These are phyloP conservation scores for Meyerozyma sp. DNA, from an alignment of 1,139 yeast genomes.

Conservation along the genomic window DNA sequence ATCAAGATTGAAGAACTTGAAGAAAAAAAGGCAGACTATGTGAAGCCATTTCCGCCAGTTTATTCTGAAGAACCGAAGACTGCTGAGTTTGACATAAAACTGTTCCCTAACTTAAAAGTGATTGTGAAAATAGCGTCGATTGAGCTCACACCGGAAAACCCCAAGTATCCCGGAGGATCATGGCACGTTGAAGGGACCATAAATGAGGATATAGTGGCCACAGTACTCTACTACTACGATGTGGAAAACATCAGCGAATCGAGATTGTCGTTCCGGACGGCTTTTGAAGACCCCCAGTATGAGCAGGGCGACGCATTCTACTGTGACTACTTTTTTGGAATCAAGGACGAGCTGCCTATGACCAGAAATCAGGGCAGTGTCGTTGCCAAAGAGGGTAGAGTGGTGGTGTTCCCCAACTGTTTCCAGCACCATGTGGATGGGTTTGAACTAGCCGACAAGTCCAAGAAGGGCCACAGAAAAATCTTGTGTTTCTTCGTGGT, in stretches of 20 bases:
- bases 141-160: constrained; percentile 37
- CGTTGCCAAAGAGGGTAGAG: constrained; percentile 19
- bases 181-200: constrained; percentile 45
- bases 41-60: constrained; percentile 11
- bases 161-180: constrained; percentile 34
- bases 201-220: constrained; percentile 40
- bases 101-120: constrained; percentile 32
- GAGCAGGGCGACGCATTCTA: constrained; percentile 29
- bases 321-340: constrained; percentile 21
- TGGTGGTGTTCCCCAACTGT: constrained; percentile 35
- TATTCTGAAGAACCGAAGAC: constrained; percentile 15
- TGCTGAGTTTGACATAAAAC: constrained; percentile 20
- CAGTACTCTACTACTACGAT: constrained; percentile 39
- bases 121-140: constrained; percentile 36
- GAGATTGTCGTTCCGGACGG: constrained; percentile 25
- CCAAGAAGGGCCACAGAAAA: constrained; percentile 34
- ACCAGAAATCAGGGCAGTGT: constrained; percentile 19
- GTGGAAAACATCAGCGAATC: constrained; percentile 35
- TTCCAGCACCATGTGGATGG: constrained; percentile 38
- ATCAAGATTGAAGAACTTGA: constrained; percentile 5
- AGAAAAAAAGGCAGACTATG: constrained; percentile 9
- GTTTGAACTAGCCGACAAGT: constrained; percentile 29
- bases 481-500: constrained; percentile 37
- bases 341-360: constrained; percentile 24
- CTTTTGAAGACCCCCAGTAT: constrained; percentile 30